Conservation (phyloP, 2,329 filamentous ascomycete species). For the Fusarium domesticum region DNA sequence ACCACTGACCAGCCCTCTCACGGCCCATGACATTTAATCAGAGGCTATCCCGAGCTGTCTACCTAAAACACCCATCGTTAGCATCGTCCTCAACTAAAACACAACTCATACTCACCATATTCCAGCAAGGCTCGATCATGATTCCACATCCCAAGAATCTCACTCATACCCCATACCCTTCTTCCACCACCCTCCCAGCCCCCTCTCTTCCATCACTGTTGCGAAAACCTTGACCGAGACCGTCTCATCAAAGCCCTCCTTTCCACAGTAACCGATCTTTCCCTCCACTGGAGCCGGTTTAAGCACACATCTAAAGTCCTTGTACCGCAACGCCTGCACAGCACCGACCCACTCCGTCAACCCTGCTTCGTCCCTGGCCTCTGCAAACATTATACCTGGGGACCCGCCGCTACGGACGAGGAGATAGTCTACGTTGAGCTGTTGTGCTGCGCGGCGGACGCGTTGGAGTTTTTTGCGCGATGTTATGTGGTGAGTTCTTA, state of each 20-base stretch:
- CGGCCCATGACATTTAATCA: too few relatives aligned
- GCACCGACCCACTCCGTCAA: slow-evolving; percentile 62
- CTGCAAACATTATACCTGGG: slow-evolving; percentile 77
- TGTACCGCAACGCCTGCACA: slow-evolving; percentile 66
- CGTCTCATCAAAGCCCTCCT: slow-evolving; percentile 51
- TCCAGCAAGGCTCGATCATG: too few relatives aligned
- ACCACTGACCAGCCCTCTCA: too few relatives aligned
- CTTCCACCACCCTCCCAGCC: slow-evolving; percentile 64
- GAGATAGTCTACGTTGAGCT: slow-evolving; percentile 56
- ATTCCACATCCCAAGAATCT: too few relatives aligned
- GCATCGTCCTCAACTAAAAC: too few relatives aligned
- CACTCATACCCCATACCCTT: slow-evolving; percentile 58
- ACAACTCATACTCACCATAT: too few relatives aligned
- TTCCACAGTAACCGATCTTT: slow-evolving; percentile 1
- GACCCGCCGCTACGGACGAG: slow-evolving; percentile 65
- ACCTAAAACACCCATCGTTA: too few relatives aligned
- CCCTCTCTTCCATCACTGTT: slow-evolving; percentile 55
- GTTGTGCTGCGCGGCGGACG: slow-evolving; percentile 61
- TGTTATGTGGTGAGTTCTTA: slow-evolving; percentile 78
- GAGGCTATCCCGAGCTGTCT: too few relatives aligned
- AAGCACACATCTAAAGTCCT: slow-evolving; percentile 66
- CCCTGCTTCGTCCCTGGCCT: slow-evolving; percentile 50
- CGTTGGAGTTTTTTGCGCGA: slow-evolving; percentile 66
- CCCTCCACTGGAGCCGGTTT: slow-evolving; percentile 25
- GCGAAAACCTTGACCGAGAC: slow-evolving; percentile 64